A percentile compares a stretch with the other conserved stretches of the same genome.
Evolutionary conservation across 1,139 yeast genomes (phyloP).

Genomic region (Eremothecium sinecaudum): DNA sequence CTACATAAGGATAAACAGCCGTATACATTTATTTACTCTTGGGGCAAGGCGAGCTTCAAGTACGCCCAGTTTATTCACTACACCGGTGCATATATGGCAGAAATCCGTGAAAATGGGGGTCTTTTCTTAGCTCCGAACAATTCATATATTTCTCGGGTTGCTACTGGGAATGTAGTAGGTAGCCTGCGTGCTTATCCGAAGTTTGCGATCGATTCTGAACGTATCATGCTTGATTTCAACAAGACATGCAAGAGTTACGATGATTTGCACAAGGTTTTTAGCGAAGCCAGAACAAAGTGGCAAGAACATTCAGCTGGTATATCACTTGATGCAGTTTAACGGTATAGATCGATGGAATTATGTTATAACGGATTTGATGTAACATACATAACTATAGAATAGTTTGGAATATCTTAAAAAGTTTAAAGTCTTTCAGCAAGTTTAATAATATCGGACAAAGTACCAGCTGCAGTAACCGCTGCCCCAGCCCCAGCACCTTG

Average conservation of each 20-base stretch:
- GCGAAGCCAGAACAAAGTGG: conserved; percentile 47
- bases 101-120: conserved; percentile 71
- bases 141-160: conserved; percentile 57
- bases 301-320: too few species aligned
- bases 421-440: conserved; percentile 66
- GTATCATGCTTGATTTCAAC: conserved; percentile 60
- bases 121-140: conserved; percentile 77
- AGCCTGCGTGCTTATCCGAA: conserved; percentile 26
- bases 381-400: not conserved
- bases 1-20: conserved; percentile 42
- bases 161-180: conserved; percentile 31
- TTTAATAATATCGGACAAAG: conserved; percentile 83
- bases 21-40: conserved; percentile 62
- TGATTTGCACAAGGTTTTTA: conserved; percentile 43
- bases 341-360: too few species aligned
- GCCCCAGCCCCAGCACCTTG: conserved; percentile 99
- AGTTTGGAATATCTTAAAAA: not conserved
- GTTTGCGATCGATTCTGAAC: conserved; percentile 50
- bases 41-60: conserved; percentile 82
- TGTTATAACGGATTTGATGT: too few species aligned
- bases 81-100: conserved; percentile 85
- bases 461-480: conserved; percentile 97
- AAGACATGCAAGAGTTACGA: conserved; percentile 48
- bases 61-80: conserved; percentile 84
- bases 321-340: too few species aligned